These are phyloP conservation scores for Pyropia haitanensis DNA, from an alignment of 23 red algal species.

Conservation along the genomic window DNA sequence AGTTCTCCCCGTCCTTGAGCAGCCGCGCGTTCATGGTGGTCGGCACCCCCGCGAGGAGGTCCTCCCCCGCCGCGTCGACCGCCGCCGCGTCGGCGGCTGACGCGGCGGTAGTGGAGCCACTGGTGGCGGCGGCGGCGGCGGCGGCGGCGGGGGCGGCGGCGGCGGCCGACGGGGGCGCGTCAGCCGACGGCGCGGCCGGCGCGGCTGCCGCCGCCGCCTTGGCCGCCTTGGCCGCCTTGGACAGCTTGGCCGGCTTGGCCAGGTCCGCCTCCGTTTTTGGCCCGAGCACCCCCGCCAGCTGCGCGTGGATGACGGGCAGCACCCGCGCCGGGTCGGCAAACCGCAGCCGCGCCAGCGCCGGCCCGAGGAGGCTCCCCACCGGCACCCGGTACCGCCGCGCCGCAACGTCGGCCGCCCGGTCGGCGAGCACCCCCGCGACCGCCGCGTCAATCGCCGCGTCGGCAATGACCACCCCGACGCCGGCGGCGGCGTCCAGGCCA, in stretches of 20 bases:
- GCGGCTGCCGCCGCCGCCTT: neutral
- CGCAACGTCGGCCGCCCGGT: slow-evolving; percentile 15
- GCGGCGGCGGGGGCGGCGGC: too few species aligned
- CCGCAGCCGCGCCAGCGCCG: slow-evolving; percentile 41
- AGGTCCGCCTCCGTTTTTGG: slow-evolving; percentile 66
- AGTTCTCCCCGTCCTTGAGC: slow-evolving; percentile 61
- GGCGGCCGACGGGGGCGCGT: too few species aligned
- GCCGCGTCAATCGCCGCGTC: slow-evolving; percentile 24
- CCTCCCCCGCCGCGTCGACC: slow-evolving; percentile 11
- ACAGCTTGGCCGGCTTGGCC: slow-evolving; percentile 44
- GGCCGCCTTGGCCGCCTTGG: slow-evolving; percentile 28
- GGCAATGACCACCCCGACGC: slow-evolving; percentile 59
- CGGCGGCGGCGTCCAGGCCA: slow-evolving; percentile 58
- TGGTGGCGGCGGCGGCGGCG: too few species aligned
- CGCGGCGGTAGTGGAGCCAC: neutral
- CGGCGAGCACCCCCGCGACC: slow-evolving; percentile 41
- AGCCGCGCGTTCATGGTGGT: slow-evolving; percentile 71
- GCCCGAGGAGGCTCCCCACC: slow-evolving; percentile 48
- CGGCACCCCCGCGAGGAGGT: slow-evolving; percentile 80
- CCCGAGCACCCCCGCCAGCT: slow-evolving; percentile 47
- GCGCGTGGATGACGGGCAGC: slow-evolving; percentile 22
- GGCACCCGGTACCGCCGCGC: slow-evolving; percentile 59
- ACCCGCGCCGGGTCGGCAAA: slow-evolving; percentile 72
- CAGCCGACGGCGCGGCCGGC: neutral
- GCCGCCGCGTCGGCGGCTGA: neutral